These are phyloP conservation scores for Cercophora sp. DNA, from an alignment of 495 filamentous ascomycete species.

Conservation along the genomic window DNA sequence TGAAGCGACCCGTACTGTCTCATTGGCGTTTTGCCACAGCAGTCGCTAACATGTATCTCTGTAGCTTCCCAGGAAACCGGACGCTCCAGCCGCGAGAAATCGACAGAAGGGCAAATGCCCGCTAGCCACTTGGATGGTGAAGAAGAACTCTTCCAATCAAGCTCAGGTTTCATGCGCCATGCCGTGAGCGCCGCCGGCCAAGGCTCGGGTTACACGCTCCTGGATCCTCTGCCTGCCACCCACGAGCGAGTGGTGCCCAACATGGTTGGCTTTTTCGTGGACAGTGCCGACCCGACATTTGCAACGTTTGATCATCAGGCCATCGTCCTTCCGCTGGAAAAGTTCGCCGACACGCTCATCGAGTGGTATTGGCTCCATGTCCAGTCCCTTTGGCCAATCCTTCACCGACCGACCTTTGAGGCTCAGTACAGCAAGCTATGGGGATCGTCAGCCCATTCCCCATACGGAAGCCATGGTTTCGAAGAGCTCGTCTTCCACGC, in stretches of 20 bases:
- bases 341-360: conserved; percentile 32
- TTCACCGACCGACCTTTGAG: conserved; percentile 35
- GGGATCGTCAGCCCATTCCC: background rate
- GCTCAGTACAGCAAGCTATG: conserved; percentile 26
- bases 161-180: conserved; percentile 1
- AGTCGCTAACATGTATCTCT: background rate
- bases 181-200: conserved; percentile 7
- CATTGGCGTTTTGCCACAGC: background rate
- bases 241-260: background rate
- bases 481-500: conserved; percentile 31
- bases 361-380: conserved; percentile 33
- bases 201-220: background rate
- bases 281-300: background rate
- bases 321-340: conserved; percentile 29
- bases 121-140: too few relatives aligned
- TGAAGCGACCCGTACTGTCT: background rate
- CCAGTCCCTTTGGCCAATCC: conserved; percentile 35
- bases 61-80: background rate
- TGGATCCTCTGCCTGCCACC: background rate
- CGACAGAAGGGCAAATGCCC: too few relatives aligned
- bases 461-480: background rate
- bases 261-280: conserved; percentile 6
- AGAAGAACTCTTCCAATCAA: background rate
- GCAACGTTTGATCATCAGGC: conserved; percentile 10
- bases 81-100: background rate